These are phyloP conservation scores for Corylus heterophylla DNA, from an alignment of 306 rosid genomes.

Conservation along the genomic window DNA sequence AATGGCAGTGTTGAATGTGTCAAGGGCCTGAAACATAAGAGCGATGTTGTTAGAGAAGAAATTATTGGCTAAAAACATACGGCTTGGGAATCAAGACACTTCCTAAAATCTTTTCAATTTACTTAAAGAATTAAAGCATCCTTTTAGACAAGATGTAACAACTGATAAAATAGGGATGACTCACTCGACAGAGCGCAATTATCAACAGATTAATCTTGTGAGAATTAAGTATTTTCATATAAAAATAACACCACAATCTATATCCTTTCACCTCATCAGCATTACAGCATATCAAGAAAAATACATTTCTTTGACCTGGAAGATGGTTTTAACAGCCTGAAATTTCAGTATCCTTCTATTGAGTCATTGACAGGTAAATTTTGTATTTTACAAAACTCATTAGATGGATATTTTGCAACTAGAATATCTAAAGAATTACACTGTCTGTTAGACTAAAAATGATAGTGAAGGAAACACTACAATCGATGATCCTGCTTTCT, in stretches of 20 bases:
- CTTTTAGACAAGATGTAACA: conserved; percentile 2
- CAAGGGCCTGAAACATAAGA: conserved; percentile 72
- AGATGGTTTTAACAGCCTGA: neutral
- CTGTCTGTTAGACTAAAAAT: neutral
- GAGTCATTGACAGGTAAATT: neutral
- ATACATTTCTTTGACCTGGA: too few relatives aligned
- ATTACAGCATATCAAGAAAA: too few relatives aligned
- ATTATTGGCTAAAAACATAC: neutral
- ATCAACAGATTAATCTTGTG: neutral
- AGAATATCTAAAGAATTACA: neutral
- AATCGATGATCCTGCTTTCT: neutral
- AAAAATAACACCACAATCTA: neutral
- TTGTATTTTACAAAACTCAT: neutral
- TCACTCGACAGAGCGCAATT: neutral
- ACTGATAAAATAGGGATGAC: neutral
- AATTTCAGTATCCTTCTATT: neutral
- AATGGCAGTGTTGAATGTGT: conserved; percentile 84
- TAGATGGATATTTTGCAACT: neutral
- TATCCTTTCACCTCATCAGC: too few relatives aligned
- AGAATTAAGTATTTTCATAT: neutral
- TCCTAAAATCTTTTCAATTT: neutral
- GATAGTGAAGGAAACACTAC: neutral
- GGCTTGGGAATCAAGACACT: neutral
- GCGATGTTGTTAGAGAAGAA: conserved; percentile 23
- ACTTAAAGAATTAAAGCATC: conserved; percentile 4